Evolutionary conservation across 192 early-diverging fungal genomes (phyloP), one percentile per base, ranked within the genome.

Genomic region (Powellomyces hirtus): DNA sequence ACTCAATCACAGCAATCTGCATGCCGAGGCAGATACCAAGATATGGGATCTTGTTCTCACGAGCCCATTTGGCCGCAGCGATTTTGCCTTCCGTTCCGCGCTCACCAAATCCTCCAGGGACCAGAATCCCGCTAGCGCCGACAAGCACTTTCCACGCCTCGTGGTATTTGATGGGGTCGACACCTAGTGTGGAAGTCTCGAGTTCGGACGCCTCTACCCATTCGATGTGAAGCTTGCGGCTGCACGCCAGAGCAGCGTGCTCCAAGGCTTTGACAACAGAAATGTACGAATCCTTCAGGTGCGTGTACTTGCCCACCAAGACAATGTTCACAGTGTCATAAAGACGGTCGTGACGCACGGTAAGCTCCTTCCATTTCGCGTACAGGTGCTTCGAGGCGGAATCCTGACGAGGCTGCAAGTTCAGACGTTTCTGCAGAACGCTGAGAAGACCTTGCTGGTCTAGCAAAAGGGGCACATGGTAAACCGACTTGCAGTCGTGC

Each of bases 11-110:
- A 16, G 97, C 96, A 27, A 98, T 86, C 66, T 99, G 97, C 68
- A 99, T 80, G 64, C 97, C 97, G 42, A 99, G 86, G 77, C 97
- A 99, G 76, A 99, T 94, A 55, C 97, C 97, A 33, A 99, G 90
- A 79, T 94, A 99, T 50, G 97, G 97, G 35, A 98, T 76, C 62
- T 94, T 93, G 81, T 97, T 90, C 79, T 97, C 95, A 76, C 97
- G 91, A 31, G 97, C 97, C 90, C 92, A 97, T 71, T 94, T 97
- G 71, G 90, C 90, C 7, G 96, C 95, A 33, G 89, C 77, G 42
- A 99, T 87, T 86, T 91, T 99, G 63, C 97, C 97, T 72, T 99
- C 97, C 56, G 90, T 91, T 70, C 97, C 97, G 73, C 97, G 92
- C 57, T 86, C 84, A 59, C 97, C 97, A 73, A 99, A 99, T 34